Evolutionary conservation across 345 rosid species (phyloP).

Genomic region (Citrus mangshanensis): DNA sequence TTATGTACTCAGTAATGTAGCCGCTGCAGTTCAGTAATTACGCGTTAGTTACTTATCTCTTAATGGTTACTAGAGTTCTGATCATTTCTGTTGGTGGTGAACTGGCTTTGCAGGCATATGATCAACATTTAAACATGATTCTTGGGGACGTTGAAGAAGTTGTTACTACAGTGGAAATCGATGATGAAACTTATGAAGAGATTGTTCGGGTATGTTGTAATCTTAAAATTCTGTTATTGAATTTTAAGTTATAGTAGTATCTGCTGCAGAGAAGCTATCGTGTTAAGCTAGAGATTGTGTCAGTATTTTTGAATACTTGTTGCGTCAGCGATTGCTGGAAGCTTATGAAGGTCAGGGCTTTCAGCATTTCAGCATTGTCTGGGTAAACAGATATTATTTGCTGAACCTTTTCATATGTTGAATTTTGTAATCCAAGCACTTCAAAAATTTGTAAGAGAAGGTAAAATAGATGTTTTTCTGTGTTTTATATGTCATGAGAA

Average conservation of each 20-base stretch:
- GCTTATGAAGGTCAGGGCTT: background rate
- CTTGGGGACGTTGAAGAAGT: constrained; percentile 98
- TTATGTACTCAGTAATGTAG: background rate
- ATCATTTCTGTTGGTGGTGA: constrained; percentile 1
- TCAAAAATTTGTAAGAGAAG: background rate
- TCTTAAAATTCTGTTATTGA: background rate
- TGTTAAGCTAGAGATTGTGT: background rate
- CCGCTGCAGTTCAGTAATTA: background rate
- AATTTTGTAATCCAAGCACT: background rate
- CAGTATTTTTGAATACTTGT: background rate
- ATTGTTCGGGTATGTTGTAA: constrained; percentile 77
- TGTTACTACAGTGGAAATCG: constrained; percentile 95
- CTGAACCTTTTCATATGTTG: background rate
- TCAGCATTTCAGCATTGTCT: background rate
- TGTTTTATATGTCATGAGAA: background rate
- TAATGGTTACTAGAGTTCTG: background rate
- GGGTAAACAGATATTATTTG: background rate
- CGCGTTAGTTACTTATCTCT: background rate
- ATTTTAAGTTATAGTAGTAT: background rate
- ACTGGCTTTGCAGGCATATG: constrained; percentile 73
- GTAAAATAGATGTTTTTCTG: background rate
- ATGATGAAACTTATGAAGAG: constrained; percentile 98
- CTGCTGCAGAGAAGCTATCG: background rate
- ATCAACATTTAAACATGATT: constrained; percentile 99
- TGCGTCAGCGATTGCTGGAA: background rate